Conservation (phyloP, 1,284 basidiomycete genomes). For the Macrocystidia cucumis region DNA sequence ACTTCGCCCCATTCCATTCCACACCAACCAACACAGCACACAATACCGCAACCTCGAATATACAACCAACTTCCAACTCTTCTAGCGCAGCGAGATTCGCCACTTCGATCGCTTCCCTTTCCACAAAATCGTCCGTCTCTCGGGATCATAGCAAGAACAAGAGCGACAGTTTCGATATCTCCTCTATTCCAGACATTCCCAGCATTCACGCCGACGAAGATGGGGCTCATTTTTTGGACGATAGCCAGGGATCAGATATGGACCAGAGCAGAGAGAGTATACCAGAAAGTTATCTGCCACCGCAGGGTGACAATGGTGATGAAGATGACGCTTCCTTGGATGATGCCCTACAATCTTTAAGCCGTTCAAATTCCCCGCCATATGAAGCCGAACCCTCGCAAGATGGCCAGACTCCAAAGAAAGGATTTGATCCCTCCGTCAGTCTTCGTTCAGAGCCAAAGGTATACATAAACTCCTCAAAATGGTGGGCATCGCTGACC, state of each 20-base stretch:
- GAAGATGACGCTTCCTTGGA: constrained; percentile 38
- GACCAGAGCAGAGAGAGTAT: constrained; percentile 40
- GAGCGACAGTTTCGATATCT: constrained; percentile 51
- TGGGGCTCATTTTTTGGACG: constrained; percentile 17
- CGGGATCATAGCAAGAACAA: constrained; percentile 19
- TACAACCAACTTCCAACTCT: constrained; percentile 45
- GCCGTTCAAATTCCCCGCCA: constrained; percentile 47
- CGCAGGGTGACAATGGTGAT: constrained; percentile 29
- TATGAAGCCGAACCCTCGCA: constrained; percentile 27
- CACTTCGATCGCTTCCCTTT: constrained; percentile 50
- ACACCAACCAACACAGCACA: constrained; percentile 50
- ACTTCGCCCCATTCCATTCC: constrained; percentile 48
- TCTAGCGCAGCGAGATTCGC: constrained; percentile 69
- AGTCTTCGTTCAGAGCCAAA: constrained; percentile 59
- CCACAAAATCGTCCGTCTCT: constrained; percentile 34
- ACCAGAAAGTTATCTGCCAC: constrained; percentile 42
- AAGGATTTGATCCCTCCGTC: constrained; percentile 53
- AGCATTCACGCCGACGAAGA: constrained; percentile 23
- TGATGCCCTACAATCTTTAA: constrained; percentile 54
- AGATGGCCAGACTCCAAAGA: constrained; percentile 36
- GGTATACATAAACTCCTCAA: constrained; percentile 38
- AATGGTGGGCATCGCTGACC: no score
- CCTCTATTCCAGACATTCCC: constrained; percentile 46
- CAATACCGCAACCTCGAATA: constrained; percentile 34
- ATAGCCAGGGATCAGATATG: constrained; percentile 30